Evolutionary conservation across 2,329 filamentous ascomycete species (phyloP).

Genomic region (Lachnellula arida): DNA sequence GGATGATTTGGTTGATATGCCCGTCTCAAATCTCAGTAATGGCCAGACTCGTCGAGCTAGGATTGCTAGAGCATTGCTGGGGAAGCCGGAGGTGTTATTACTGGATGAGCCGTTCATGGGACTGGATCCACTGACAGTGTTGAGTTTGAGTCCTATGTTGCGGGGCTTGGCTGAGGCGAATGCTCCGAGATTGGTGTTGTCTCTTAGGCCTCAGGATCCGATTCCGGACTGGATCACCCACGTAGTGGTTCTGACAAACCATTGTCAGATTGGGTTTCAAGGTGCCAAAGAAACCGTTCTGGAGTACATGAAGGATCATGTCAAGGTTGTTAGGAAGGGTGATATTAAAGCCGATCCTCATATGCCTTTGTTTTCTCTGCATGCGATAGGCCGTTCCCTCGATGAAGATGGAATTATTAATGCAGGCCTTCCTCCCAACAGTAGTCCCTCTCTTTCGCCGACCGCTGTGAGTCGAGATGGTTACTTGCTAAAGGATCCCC

Average conservation of each 20-base stretch:
- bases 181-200: slow-evolving; percentile 69
- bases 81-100: slow-evolving; percentile 72
- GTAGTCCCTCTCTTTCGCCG: not conserved
- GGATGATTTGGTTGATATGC: slow-evolving; percentile 65
- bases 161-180: slow-evolving; percentile 60
- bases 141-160: slow-evolving; percentile 66
- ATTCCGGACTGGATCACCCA: slow-evolving; percentile 91
- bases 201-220: slow-evolving; percentile 77
- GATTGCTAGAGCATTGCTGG: slow-evolving; percentile 81
- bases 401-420: slow-evolving; percentile 27
- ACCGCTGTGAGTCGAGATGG: slow-evolving; percentile 23
- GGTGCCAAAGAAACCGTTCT: slow-evolving; percentile 63
- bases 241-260: slow-evolving; percentile 64
- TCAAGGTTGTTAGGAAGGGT: slow-evolving; percentile 30
- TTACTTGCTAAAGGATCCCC: slow-evolving; percentile 17
- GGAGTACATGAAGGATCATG: slow-evolving; percentile 45
- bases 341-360: slow-evolving; percentile 8
- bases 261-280: slow-evolving; percentile 60
- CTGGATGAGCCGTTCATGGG: slow-evolving; percentile 97
- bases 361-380: slow-evolving; percentile 22
- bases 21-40: slow-evolving; percentile 87
- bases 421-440: not conserved
- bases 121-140: slow-evolving; percentile 77
- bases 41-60: slow-evolving; percentile 83
- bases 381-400: slow-evolving; percentile 27